phyloP scores from a whole-genome alignment of 2,329 filamentous ascomycete species.

The Beauveria sp. region DNA sequence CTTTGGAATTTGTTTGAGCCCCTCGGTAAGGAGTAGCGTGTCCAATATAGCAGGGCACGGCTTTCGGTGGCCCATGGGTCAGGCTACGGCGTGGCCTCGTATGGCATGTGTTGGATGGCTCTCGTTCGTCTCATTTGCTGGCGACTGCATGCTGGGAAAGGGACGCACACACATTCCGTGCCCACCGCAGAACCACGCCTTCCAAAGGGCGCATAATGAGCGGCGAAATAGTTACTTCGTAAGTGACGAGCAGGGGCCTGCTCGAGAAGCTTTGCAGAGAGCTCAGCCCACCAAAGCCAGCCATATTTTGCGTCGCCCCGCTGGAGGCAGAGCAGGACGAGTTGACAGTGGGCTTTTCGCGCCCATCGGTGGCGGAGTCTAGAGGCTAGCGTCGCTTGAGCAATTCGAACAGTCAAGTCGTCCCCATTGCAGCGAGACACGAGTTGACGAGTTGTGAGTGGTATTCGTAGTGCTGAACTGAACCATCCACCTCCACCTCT shows the following conservation, averaged over 20 bases:
- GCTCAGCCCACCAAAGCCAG: background rate
- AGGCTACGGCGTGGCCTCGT: background rate
- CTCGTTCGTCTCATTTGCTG: background rate
- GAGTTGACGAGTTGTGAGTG: background rate
- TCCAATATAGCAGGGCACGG: constrained; percentile 6
- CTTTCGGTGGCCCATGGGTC: background rate
- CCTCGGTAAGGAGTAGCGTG: background rate
- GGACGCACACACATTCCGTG: background rate
- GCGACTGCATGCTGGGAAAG: background rate
- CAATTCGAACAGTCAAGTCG: background rate
- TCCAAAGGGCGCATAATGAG: background rate
- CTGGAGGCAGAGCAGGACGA: background rate
- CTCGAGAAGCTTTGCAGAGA: background rate
- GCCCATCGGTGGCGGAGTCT: background rate
- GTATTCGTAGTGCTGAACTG: background rate
- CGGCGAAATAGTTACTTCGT: background rate
- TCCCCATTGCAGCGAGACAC: background rate
- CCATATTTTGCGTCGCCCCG: background rate
- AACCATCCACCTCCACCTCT: background rate
- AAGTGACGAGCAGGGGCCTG: background rate
- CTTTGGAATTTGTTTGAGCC: background rate
- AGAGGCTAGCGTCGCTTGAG: constrained; percentile 1
- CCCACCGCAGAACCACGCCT: background rate
- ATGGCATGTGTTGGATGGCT: background rate
- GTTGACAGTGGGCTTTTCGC: background rate